Conservation (phyloP, 2,329 filamentous ascomycete genomes). For the Cercospora zeina region DNA sequence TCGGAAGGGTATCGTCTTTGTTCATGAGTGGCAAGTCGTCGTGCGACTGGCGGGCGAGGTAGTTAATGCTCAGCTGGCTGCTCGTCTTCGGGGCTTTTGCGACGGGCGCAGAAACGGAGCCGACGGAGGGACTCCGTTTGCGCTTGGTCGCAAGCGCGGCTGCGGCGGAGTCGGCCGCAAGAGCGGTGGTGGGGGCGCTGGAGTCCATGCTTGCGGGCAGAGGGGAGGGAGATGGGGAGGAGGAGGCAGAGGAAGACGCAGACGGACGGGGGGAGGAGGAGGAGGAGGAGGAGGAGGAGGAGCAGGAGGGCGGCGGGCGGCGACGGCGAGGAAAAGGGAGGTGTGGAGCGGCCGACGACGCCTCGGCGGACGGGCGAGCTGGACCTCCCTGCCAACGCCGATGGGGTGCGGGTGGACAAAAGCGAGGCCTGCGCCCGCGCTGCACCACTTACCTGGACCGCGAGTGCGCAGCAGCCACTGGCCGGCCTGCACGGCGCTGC, state of each 20-base stretch:
- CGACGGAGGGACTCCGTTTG: slow-evolving; percentile 46
- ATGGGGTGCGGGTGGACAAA: neutral
- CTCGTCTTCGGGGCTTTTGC: slow-evolving; percentile 49
- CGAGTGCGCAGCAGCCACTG: too few species aligned
- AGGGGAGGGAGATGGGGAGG: slow-evolving; percentile 6
- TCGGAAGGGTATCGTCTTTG: slow-evolving; percentile 69
- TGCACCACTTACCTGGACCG: too few species aligned
- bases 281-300: slow-evolving; percentile 5
- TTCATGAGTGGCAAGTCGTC: slow-evolving; percentile 64
- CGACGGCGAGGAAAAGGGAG: neutral
- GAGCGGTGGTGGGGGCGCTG: slow-evolving; percentile 14
- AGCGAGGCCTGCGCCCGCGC: neutral
- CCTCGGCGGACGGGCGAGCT: neutral
- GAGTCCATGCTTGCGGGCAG: slow-evolving; percentile 16
- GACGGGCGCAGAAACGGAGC: slow-evolving; percentile 36
- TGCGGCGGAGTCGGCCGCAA: slow-evolving; percentile 27
- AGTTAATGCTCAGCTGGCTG: slow-evolving; percentile 67
- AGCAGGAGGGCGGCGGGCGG: neutral
- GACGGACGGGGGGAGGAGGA: neutral
- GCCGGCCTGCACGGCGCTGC: too few species aligned
- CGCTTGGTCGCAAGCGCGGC: slow-evolving; percentile 44
- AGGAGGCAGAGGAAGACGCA: neutral
- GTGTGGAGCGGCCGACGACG: neutral
- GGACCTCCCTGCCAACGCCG: neutral
- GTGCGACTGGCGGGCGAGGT: slow-evolving; percentile 63